These are phyloP conservation scores for Remersonia thermophila DNA, from an alignment of 2,329 filamentous ascomycete genomes.

Conservation along the genomic window DNA sequence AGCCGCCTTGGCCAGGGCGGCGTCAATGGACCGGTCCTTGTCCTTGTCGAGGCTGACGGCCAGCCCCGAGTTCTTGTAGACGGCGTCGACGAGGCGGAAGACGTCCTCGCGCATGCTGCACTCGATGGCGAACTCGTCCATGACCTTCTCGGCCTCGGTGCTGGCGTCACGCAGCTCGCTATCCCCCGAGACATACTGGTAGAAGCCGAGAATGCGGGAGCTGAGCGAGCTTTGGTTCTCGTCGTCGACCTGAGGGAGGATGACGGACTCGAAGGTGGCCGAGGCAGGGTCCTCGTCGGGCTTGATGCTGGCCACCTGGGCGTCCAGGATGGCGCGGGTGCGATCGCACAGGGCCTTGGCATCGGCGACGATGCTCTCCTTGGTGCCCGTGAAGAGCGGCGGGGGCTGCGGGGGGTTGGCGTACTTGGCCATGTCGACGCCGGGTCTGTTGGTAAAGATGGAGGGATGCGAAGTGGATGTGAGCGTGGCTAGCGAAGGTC, in stretches of 20 bases:
- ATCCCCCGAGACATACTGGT: constrained; percentile 64
- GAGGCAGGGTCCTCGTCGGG: constrained; percentile 35
- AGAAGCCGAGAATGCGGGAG: constrained; percentile 61
- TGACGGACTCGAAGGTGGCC: constrained; percentile 42
- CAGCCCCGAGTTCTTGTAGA: constrained; percentile 35
- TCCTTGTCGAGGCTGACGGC: constrained; percentile 36
- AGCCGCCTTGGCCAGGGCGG: constrained; percentile 13
- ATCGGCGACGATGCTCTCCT: constrained; percentile 53
- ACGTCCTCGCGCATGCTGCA: constrained; percentile 71
- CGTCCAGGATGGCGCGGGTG: constrained; percentile 53
- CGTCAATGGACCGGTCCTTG: constrained; percentile 31
- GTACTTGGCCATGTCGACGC: constrained; percentile 56
- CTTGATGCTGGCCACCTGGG: constrained; percentile 50
- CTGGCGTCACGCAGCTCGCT: constrained; percentile 60
- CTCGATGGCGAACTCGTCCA: constrained; percentile 69
- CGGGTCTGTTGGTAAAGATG: constrained; percentile 34
- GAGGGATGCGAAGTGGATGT: constrained; percentile 22
- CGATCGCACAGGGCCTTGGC: constrained; percentile 53
- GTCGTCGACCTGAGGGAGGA: constrained; percentile 58
- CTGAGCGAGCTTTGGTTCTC: constrained; percentile 53
- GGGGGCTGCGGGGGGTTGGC: constrained; percentile 65
- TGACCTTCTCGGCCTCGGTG: constrained; percentile 61
- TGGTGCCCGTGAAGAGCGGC: constrained; percentile 64
- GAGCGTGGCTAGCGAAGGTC: constrained; percentile 14
- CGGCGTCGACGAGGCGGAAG: constrained; percentile 52